Percentiles rank a stretch among this genome's conserved stretches.
Conservation (phyloP, 1,139 yeast genomes). For the Geotrichum europaeum region DNA sequence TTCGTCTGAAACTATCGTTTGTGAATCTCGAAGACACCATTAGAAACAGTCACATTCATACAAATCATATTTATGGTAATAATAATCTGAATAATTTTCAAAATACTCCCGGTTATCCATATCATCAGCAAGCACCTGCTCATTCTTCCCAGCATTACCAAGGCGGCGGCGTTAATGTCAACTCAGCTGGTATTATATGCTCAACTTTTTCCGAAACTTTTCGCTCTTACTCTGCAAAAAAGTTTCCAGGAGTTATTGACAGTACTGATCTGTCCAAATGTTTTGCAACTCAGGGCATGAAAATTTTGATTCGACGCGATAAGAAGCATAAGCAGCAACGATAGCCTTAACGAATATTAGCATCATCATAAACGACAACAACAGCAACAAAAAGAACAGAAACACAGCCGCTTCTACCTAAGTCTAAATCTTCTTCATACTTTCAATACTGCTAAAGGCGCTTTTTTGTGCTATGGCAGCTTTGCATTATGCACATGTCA, state of each 20-base stretch:
- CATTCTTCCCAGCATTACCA: not conserved
- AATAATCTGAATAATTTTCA: conserved; percentile 1
- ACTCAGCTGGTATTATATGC: conserved; percentile 32
- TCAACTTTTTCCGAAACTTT: conserved; percentile 36
- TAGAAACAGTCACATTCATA: not conserved
- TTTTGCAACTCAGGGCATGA: conserved; percentile 43
- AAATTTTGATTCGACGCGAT: conserved; percentile 37
- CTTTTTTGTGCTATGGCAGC: not conserved
- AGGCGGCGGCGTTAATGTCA: not conserved
- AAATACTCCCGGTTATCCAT: not conserved
- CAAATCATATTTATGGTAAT: not conserved
- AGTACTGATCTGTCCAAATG: conserved; percentile 38
- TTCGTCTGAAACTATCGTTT: conserved; percentile 37
- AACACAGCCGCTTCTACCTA: not conserved
- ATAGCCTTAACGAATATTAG: not conserved
- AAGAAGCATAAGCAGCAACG: conserved; percentile 16
- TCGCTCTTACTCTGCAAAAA: conserved; percentile 40
- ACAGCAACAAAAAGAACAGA: not conserved
- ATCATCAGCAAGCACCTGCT: not conserved
- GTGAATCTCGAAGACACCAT: conserved; percentile 30
- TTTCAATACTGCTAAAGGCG: not conserved
- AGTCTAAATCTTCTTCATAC: not conserved
- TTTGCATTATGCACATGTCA: not conserved
- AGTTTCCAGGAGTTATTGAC: conserved; percentile 43
- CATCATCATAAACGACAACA: not conserved